A percentile compares a stretch with the other conserved stretches of the same genome.
phyloP scores from a whole-genome alignment of 306 rosid species.

The Cucumis sativus region DNA sequence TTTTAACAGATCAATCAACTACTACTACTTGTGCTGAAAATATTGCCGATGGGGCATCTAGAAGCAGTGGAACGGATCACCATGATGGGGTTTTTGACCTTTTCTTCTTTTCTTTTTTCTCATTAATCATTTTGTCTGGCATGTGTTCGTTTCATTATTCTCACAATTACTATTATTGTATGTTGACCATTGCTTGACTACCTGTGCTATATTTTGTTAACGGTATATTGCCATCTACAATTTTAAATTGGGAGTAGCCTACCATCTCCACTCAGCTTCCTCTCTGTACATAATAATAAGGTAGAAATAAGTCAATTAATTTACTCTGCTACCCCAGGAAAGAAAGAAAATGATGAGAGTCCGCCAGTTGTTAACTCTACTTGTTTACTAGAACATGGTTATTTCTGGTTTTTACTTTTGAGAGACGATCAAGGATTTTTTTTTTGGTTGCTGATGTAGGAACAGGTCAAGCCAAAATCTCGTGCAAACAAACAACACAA shows the following conservation, averaged over 20 bases:
- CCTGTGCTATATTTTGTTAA: background rate
- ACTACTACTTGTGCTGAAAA: constrained; percentile 16
- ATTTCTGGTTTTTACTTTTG: background rate
- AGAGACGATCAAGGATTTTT: constrained; percentile 3
- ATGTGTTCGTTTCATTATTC: background rate
- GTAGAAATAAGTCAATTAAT: background rate
- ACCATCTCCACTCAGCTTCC: background rate
- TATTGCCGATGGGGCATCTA: constrained; percentile 12
- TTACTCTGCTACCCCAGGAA: background rate
- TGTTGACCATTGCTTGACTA: background rate
- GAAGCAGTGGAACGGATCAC: constrained; percentile 22
- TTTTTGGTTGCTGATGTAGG: constrained; percentile 11
- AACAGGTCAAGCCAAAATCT: constrained; percentile 25
- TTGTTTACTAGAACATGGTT: background rate
- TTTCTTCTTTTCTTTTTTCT: background rate
- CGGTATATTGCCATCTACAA: background rate
- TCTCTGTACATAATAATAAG: background rate
- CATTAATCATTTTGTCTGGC: background rate
- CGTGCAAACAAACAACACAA: constrained; percentile 9
- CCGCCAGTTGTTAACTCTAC: background rate
- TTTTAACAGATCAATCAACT: constrained; percentile 27
- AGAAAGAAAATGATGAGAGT: background rate
- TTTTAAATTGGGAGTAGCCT: background rate
- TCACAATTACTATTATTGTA: background rate
- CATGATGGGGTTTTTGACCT: constrained; percentile 35